Evolutionary conservation across 2,329 filamentous ascomycete species (phyloP).

Genomic region (Botrytis fabae): DNA sequence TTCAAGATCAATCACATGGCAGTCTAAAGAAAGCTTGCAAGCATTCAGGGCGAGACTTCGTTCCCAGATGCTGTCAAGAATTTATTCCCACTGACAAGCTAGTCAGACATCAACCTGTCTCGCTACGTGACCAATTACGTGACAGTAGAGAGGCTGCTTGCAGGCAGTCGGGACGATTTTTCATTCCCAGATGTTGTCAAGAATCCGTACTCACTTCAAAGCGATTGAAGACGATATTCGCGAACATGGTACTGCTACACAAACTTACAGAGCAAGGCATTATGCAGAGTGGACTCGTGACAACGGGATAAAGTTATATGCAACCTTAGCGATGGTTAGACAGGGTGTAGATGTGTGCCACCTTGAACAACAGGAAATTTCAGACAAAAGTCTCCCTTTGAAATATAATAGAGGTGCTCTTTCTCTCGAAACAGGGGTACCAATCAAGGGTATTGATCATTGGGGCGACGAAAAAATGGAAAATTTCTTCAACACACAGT

Average conservation of each 20-base stretch:
- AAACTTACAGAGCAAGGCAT: neutral
- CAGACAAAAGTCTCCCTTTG: constrained; percentile 29
- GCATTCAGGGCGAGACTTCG: constrained; percentile 19
- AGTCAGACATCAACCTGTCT: neutral
- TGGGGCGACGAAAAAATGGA: constrained; percentile 27
- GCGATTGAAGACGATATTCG: constrained; percentile 25
- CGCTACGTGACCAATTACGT: neutral
- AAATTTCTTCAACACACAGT: constrained; percentile 29
- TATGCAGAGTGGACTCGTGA: constrained; percentile 16
- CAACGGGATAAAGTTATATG: constrained; percentile 24
- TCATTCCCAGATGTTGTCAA: constrained; percentile 26
- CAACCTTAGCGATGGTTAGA: constrained; percentile 1
- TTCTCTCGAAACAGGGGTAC: neutral
- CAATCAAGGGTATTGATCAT: constrained; percentile 20
- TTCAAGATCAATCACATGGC: neutral
- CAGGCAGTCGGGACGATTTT: constrained; percentile 7
- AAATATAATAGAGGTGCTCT: neutral
- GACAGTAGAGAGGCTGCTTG: neutral
- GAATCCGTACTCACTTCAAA: constrained; percentile 24
- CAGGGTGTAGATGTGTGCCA: constrained; percentile 20
- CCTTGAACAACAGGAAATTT: constrained; percentile 24
- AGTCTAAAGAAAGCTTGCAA: neutral
- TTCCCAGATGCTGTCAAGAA: constrained; percentile 26
- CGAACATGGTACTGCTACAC: constrained; percentile 3
- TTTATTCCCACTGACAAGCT: constrained; percentile 22